These are phyloP conservation scores for Smallanthus sonchifolius DNA, from an alignment of 129 eudicot species.

Conservation along the genomic window DNA sequence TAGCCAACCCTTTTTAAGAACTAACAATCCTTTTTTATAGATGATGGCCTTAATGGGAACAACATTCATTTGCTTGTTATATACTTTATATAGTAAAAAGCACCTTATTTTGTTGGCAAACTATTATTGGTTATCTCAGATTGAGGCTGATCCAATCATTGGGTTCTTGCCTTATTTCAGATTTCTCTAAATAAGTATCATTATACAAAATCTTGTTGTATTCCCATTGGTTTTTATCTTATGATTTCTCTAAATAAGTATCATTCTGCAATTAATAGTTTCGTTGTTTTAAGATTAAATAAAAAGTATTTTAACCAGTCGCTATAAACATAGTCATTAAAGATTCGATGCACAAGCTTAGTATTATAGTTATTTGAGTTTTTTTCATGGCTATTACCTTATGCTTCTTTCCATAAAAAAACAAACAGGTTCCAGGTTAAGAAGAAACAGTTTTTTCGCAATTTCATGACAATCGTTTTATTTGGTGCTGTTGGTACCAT, in stretches of 20 bases:
- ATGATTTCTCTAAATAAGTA: too few species aligned
- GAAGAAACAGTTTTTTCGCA: conserved; percentile 88
- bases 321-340: not conserved
- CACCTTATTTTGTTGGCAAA: conserved; percentile 1
- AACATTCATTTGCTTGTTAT: conserved; percentile 17
- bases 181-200: not conserved
- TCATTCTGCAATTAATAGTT: too few species aligned
- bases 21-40: conserved; percentile 6
- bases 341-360: conserved; percentile 7
- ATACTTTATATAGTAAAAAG: conserved; percentile 3
- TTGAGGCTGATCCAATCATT: not conserved
- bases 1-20: conserved; percentile 7
- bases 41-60: conserved; percentile 8
- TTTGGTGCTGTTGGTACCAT: conserved; percentile 95
- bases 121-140: not conserved
- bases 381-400: conserved; percentile 1
- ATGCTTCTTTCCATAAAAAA: not conserved
- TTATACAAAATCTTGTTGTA: not conserved
- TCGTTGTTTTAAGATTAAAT: not conserved
- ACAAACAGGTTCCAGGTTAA: conserved; percentile 89
- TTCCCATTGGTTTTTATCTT: not conserved
- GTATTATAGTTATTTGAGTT: not conserved
- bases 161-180: conserved; percentile 5
- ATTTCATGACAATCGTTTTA: conserved; percentile 72
- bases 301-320: not conserved